These are phyloP conservation scores for Plasmodium relictum DNA, from an alignment of 169 alveolate genomes.

Conservation along the genomic window DNA sequence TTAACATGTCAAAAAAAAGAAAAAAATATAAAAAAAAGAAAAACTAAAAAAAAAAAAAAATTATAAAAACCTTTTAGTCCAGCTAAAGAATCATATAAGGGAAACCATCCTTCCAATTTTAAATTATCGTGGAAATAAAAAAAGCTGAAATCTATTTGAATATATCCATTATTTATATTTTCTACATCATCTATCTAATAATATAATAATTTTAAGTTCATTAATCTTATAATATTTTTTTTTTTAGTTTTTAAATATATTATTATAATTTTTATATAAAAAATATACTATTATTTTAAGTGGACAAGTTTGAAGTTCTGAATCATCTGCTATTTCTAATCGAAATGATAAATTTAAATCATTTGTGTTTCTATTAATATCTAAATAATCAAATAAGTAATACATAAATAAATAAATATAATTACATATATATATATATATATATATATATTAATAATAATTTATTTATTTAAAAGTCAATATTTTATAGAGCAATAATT, in stretches of 20 bases:
- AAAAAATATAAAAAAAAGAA: not conserved
- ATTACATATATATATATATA: not conserved
- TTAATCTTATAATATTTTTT: no score
- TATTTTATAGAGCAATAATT: not conserved
- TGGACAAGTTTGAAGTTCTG: constrained; percentile 76
- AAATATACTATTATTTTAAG: constrained; percentile 61
- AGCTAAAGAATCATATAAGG: constrained; percentile 67
- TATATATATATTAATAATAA: constrained; percentile 5
- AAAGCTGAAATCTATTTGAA: constrained; percentile 72
- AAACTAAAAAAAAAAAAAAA: not conserved
- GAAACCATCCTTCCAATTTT: constrained; percentile 78
- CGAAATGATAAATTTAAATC: constrained; percentile 71
- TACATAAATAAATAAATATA: not conserved
- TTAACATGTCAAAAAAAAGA: not conserved
- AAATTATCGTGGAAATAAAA: constrained; percentile 72
- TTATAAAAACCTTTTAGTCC: constrained; percentile 64
- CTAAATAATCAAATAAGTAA: constrained; percentile 3
- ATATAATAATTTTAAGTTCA: not conserved
- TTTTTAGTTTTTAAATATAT: no score
- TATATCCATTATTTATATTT: constrained; percentile 53
- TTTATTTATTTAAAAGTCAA: not conserved
- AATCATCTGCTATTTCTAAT: constrained; percentile 77
- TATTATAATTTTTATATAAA: no score
- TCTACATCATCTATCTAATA: constrained; percentile 71
- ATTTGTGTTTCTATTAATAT: constrained; percentile 36